Evolutionary conservation across 345 rosid genomes (phyloP), one percentile per base, ranked within the genome.

Genomic region (Lepidium aucheri): DNA sequence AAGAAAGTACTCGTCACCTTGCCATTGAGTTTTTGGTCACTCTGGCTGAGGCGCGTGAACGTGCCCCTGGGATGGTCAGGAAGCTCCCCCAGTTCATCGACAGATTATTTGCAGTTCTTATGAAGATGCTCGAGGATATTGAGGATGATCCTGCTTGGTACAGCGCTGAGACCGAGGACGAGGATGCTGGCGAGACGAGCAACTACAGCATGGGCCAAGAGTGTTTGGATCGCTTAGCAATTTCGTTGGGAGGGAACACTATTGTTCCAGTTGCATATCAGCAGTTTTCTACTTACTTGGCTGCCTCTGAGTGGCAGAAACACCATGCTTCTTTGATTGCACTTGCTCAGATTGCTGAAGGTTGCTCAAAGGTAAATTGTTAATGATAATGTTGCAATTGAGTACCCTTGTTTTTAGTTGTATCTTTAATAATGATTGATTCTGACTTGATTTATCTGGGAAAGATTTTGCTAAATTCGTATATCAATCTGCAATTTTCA

Each of bases 11-110:
- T 0, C 61, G 99, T 6, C 97, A 95, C 26, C 71, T 95, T 69
- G 99, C 99, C 0, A 78, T 95, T 49, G 99, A 95, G 85, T 95
- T 95, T 72, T 93, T 95, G 57, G 84, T 95, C 0, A 95, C 99
- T 1, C 70, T 95, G 6, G 97, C 99, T 0, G 99, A 95, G 80
- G 97, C 99, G 4, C 82, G 99, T 60, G 99, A 95, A 73, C 87
- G 96, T 59, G 99, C 99, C 3, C 99, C 99, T 0, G 99, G 99
- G 67, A 95, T 95, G 99, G 87, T 95, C 84, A 89, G 99, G 84
- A 95, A 91, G 75, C 76, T 95, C 40, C 99, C 99, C 0, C 99
- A 95, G 82, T 95, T 95, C 60, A 86, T 95, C 3, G 88, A 84
- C 64, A 78, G 97, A 76, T 70, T 95, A 64, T 95, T 91, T 46